Evolutionary conservation across 106 monocot species (phyloP).

Genomic region (Ottelia alismoides): DNA sequence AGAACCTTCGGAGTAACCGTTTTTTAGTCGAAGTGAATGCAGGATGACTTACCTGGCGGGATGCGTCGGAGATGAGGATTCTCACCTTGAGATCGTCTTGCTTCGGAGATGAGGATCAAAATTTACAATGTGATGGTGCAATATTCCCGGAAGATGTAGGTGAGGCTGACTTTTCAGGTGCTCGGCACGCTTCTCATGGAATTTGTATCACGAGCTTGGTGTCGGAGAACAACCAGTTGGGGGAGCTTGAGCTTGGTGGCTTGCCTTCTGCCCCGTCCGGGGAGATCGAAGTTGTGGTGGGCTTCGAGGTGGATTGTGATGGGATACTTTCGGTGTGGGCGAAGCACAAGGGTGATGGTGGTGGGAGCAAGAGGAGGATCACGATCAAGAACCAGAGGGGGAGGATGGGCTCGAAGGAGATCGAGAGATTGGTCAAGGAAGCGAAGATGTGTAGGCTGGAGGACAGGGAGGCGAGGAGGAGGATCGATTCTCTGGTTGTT

Average conservation of each 20-base stretch:
- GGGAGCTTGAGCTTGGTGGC: slow-evolving; percentile 50
- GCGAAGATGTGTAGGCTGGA: slow-evolving; percentile 28
- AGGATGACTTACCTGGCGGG: too few species aligned
- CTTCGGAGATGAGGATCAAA: too few species aligned
- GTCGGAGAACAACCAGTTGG: slow-evolving; percentile 15
- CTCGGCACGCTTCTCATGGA: too few species aligned
- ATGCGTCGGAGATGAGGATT: too few species aligned
- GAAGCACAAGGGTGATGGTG: slow-evolving; percentile 45
- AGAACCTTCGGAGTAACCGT: too few species aligned
- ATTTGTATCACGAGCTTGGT: too few species aligned
- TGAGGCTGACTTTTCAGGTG: too few species aligned
- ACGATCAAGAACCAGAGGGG: slow-evolving; percentile 9
- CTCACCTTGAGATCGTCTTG: too few species aligned
- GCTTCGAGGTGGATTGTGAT: slow-evolving; percentile 52
- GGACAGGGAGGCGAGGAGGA: slow-evolving; percentile 36
- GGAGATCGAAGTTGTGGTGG: slow-evolving; percentile 40
- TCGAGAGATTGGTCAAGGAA: slow-evolving; percentile 6
- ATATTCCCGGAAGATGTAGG: too few species aligned
- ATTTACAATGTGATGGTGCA: too few species aligned
- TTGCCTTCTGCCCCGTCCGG: slow-evolving; percentile 51
- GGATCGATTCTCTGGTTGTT: too few species aligned
- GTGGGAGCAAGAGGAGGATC: slow-evolving; percentile 15
- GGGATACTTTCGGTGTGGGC: slow-evolving; percentile 55
- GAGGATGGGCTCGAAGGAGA: slow-evolving; percentile 9
- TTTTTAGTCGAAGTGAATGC: too few species aligned